Base-by-base conservation (phyloP, 75 land plant genomes). In the Isoetes taiwanensis region DNA sequence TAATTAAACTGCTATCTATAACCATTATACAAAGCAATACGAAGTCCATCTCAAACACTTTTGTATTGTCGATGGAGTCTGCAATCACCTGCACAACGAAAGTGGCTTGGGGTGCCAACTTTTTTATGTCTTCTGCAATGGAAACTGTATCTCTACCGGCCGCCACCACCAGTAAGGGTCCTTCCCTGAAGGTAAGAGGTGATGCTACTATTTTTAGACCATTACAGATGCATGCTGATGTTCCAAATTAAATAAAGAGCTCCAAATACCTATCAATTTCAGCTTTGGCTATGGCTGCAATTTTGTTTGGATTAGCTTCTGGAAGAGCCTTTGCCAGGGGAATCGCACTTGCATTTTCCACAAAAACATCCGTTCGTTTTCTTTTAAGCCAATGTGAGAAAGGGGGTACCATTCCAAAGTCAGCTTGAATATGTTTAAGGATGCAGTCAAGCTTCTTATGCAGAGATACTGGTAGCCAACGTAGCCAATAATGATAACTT, bases 131-230 rank as follows among this genome's bases (percentile, higher is more conserved):
- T 55, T 84, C 86, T 37, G 90, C 81, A 52, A 81, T 42, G 29
- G 90, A 69, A 35, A 89, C 69, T 24, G 99, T 94, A 59, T 94
- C 99, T 33, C 99, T 64, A n/a, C 99, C 99, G 68, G 86, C 84
- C 46, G 96, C 99, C 75, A 94, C 78, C 52, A 94, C 96, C 42
- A 94, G 62, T 32, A 86, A 48, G 14, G 99, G 99, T 11, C 99
- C 99, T 31, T 89, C 89, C 72, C 99, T 94, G 74, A n/a, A n/a
- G n/a, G n/a, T 28, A 72, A 17, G 12, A 14, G 28, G 27, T 25
- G 2, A 54, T 8, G n/a, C 10, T 30, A n/a, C 6, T 16, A 8
- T 12, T 31, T 29, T 34, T 11, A 55, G 23, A 31, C 14, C 9
- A 37, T 37, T 37, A 37, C 12, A 37, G 9, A 10, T 14, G 9